Base-by-base conservation (phyloP, 768 basidiomycete species). In the Crassisporium funariophilum region DNA sequence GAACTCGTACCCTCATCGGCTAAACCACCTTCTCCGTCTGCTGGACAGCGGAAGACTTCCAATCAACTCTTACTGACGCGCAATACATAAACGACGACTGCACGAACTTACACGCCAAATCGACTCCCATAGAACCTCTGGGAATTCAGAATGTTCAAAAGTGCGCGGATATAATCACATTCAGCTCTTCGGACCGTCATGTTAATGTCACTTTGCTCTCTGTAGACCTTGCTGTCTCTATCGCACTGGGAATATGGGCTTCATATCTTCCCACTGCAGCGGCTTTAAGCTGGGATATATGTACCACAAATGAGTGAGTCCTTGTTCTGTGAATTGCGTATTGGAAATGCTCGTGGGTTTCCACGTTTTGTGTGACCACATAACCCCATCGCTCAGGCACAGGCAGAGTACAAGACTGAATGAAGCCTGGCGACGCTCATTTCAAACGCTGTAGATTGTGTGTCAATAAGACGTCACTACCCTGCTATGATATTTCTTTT, bases 41-140 rank as follows among this genome's bases (percentile, higher is more conserved):
- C 64, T 58, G 64, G 60, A n/a, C 64, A 65, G 61, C 62, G 62
- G 59, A 57, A 46, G 47, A 27, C 21, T 35, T 36, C 19, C 27
- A 36, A 31, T 35, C 17, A 45, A n/a, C 41, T 31, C 23, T 13
- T 46, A 37, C n/a, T n/a, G n/a, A n/a, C n/a, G 44, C 49, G 44
- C 49, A 20, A 19, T 35, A 46, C 44, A 43, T 15, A 55, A 46
- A 48, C n/a, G 44, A 45, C 35, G n/a, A n/a, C 44, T 42, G 36
- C 35, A 38, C 17, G 42, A 39, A 20, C 33, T 31, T n/a, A n/a
- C n/a, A n/a, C n/a, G n/a, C n/a, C n/a, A n/a, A n/a, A n/a, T 35
- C 47, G 16, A 11, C 42, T 19, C 33, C 29, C 22, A 13, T 10
- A 44, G 19, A 21, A 13, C n/a, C 5, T 35, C 5, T 37, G 20